These are phyloP conservation scores for Sarocladiaceae sp. DNA, from an alignment of 2,329 filamentous ascomycete genomes.

Conservation along the genomic window DNA sequence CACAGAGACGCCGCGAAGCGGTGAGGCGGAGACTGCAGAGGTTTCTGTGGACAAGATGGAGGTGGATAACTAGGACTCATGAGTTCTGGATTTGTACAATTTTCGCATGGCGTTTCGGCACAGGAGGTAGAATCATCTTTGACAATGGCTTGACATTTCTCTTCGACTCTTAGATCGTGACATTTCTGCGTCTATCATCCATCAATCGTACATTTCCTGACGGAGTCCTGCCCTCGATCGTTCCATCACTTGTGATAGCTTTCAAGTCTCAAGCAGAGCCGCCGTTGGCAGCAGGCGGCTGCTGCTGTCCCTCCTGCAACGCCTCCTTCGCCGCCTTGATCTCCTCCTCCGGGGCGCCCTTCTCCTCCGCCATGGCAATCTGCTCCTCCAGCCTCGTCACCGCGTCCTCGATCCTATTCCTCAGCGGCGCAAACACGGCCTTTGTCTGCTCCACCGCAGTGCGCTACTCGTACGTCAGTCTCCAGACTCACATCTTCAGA, in stretches of 20 bases:
- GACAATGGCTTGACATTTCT: no score
- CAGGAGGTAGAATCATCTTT: no score
- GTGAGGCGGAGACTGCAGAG: not conserved
- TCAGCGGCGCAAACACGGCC: conserved; percentile 69
- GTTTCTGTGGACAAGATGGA: conserved; percentile 58
- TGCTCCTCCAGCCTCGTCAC: conserved; percentile 68
- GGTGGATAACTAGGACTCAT: conserved; percentile 35
- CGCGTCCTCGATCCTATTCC: conserved; percentile 63
- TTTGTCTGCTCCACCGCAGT: conserved; percentile 82
- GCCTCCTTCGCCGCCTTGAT: conserved; percentile 49
- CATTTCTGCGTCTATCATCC: no score
- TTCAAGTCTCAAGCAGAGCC: not conserved
- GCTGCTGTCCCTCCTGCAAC: conserved; percentile 36
- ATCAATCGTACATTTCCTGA: no score
- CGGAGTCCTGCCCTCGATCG: no score
- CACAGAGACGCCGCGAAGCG: conserved; percentile 23
- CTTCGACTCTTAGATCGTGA: no score
- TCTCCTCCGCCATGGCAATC: conserved; percentile 57
- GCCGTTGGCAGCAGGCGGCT: conserved; percentile 29
- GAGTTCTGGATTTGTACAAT: not conserved
- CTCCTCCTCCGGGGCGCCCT: conserved; percentile 40
- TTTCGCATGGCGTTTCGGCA: conserved; percentile 1
- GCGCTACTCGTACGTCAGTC: conserved; percentile 44
- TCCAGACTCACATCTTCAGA: not conserved
- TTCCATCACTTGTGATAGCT: not conserved